phyloP scores from a whole-genome alignment of 2,329 filamentous ascomycete genomes.

The Mycosphaerella arachidis region DNA sequence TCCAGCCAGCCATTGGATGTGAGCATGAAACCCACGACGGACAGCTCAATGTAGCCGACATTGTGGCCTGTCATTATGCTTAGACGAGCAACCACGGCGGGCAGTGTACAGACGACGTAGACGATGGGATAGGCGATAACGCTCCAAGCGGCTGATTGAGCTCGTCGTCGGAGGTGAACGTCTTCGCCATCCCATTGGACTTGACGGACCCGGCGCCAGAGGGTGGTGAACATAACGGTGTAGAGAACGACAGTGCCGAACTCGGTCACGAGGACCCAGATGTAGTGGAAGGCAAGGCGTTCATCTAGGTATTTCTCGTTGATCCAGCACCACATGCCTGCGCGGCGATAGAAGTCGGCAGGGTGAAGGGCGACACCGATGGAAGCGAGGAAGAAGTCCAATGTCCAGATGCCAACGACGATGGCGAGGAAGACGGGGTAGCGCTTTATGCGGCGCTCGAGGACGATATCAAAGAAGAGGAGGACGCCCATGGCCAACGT shows the following conservation, averaged over 20 bases:
- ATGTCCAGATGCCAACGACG: slow-evolving; percentile 53
- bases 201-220: slow-evolving; percentile 19
- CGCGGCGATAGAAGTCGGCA: slow-evolving; percentile 54
- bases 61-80: slow-evolving; percentile 49
- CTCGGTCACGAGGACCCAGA: slow-evolving; percentile 57
- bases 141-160: slow-evolving; percentile 44
- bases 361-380: slow-evolving; percentile 46
- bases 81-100: slow-evolving; percentile 60
- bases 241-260: slow-evolving; percentile 50
- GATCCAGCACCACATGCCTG: slow-evolving; percentile 65
- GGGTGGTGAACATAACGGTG: slow-evolving; percentile 28
- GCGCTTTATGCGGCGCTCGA: slow-evolving; percentile 46
- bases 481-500: slow-evolving; percentile 61
- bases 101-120: slow-evolving; percentile 62
- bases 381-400: slow-evolving; percentile 54
- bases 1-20: slow-evolving; percentile 55
- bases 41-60: slow-evolving; percentile 40
- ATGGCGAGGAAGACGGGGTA: slow-evolving; percentile 47
- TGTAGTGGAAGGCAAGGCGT: slow-evolving; percentile 58
- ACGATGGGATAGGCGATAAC: slow-evolving; percentile 62
- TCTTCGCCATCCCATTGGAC: slow-evolving; percentile 17
- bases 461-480: slow-evolving; percentile 59
- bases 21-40: slow-evolving; percentile 51
- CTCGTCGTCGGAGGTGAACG: slow-evolving; percentile 36
- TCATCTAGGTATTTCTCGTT: slow-evolving; percentile 50